These are phyloP conservation scores for Primulina huaijiensis DNA, from an alignment of 257 asterid genomes.

Conservation along the genomic window DNA sequence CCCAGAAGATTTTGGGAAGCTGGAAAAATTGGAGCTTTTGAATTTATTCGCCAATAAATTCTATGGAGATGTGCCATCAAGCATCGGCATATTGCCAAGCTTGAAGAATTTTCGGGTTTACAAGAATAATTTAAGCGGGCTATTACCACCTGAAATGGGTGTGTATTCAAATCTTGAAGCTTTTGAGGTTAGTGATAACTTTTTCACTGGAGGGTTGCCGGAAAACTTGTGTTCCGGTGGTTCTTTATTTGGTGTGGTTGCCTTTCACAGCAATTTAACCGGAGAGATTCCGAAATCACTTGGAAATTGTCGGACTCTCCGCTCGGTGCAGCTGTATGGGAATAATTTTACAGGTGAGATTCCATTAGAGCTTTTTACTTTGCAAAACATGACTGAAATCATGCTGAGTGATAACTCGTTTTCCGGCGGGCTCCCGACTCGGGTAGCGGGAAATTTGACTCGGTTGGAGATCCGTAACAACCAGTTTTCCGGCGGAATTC, in stretches of 20 bases:
- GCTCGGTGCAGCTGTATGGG: slow-evolving; percentile 52
- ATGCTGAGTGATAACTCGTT: slow-evolving; percentile 61
- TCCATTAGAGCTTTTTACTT: slow-evolving; percentile 60
- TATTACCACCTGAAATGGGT: slow-evolving; percentile 68
- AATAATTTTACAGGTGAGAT: slow-evolving; percentile 65
- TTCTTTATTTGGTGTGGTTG: slow-evolving; percentile 52
- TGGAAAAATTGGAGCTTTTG: slow-evolving; percentile 45
- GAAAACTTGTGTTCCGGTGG: slow-evolving; percentile 62
- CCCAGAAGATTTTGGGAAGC: slow-evolving; percentile 65
- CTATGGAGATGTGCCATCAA: slow-evolving; percentile 55
- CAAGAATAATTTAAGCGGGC: slow-evolving; percentile 54
- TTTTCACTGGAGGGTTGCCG: slow-evolving; percentile 65
- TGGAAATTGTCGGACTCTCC: slow-evolving; percentile 44
- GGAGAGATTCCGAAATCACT: slow-evolving; percentile 77
- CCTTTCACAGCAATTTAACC: slow-evolving; percentile 51
- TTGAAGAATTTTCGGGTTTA: slow-evolving; percentile 46
- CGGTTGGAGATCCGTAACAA: slow-evolving; percentile 68
- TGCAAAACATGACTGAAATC: slow-evolving; percentile 44
- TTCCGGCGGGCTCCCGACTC: slow-evolving; percentile 57
- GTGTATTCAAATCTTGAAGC: slow-evolving; percentile 53
- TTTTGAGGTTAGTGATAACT: slow-evolving; percentile 64
- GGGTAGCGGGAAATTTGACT: slow-evolving; percentile 55
- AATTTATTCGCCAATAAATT: slow-evolving; percentile 44
- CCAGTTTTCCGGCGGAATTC: slow-evolving; percentile 60
- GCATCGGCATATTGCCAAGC: slow-evolving; percentile 51